Evolutionary conservation across 176 grass and related monocot species (phyloP).

Genomic region (Triticum turgidum): DNA sequence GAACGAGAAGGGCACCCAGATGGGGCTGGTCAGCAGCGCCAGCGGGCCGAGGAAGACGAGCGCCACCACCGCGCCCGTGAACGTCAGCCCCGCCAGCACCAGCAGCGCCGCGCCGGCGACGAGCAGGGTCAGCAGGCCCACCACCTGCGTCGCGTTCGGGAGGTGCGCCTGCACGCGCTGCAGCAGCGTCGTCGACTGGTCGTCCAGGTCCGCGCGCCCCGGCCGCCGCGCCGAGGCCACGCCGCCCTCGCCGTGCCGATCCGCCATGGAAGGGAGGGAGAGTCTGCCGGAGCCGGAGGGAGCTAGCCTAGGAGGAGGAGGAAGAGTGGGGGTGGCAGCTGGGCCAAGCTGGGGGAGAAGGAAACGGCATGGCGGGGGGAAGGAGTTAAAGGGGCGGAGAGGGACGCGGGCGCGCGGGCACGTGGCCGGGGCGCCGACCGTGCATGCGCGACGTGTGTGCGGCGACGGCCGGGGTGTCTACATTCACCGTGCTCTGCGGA

Average conservation of each 20-base stretch:
- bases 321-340: not conserved
- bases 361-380: conserved; percentile 6
- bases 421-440: conserved; percentile 37
- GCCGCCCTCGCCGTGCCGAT: conserved; percentile 18
- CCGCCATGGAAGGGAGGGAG: conserved; percentile 22
- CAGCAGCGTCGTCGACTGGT: conserved; percentile 23
- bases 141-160: conserved; percentile 64
- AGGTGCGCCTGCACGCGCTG: conserved; percentile 58
- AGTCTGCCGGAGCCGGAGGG: not conserved
- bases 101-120: conserved; percentile 62
- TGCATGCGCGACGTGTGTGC: conserved; percentile 48
- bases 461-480: not conserved
- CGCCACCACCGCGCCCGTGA: conserved; percentile 56
- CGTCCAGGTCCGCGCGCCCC: not conserved
- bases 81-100: conserved; percentile 60
- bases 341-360: not conserved
- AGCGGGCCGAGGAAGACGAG: conserved; percentile 72
- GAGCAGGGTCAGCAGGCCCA: conserved; percentile 75
- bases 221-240: not conserved
- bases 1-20: conserved; percentile 74
- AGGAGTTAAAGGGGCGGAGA: conserved; percentile 38
- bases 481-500: conserved; percentile 14
- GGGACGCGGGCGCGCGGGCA: conserved; percentile 16
- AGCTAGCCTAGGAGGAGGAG: not conserved
- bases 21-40: conserved; percentile 79